These are phyloP conservation scores for Ramularia endophylla DNA, from an alignment of 2,329 filamentous ascomycete genomes.

Conservation along the genomic window DNA sequence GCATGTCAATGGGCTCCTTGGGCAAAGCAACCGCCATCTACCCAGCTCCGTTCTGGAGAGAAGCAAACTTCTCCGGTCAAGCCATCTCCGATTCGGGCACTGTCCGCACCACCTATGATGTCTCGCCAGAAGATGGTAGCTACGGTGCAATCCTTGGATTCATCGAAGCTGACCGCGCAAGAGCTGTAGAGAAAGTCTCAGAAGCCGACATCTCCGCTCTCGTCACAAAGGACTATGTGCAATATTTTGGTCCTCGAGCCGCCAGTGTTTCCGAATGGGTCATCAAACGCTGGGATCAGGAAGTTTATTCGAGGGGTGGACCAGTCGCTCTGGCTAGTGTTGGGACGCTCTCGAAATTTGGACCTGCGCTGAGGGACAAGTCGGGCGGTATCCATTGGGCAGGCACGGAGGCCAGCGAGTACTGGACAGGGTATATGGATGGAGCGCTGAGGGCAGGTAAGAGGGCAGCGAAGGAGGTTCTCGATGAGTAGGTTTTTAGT, in stretches of 20 bases:
- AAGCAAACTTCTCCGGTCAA: slow-evolving; percentile 18
- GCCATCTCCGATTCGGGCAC: slow-evolving; percentile 15
- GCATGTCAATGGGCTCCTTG: slow-evolving; percentile 11
- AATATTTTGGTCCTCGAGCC: slow-evolving; percentile 14
- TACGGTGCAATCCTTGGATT: slow-evolving; percentile 27
- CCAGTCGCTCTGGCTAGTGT: slow-evolving; percentile 21
- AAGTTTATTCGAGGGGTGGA: slow-evolving; percentile 22
- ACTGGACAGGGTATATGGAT: slow-evolving; percentile 26
- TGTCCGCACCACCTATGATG: slow-evolving; percentile 21
- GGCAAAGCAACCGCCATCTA: slow-evolving; percentile 15
- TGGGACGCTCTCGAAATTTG: slow-evolving; percentile 19
- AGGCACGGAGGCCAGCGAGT: slow-evolving; percentile 21
- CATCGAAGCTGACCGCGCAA: slow-evolving; percentile 23
- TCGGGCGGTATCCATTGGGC: slow-evolving; percentile 22
- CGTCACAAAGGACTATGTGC: slow-evolving; percentile 16
- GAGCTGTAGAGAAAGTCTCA: slow-evolving; percentile 16
- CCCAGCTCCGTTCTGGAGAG: slow-evolving; percentile 19
- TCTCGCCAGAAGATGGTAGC: slow-evolving; percentile 15
- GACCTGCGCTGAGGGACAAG: slow-evolving; percentile 11
- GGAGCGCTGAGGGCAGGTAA: slow-evolving; percentile 23
- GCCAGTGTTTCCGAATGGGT: slow-evolving; percentile 15
- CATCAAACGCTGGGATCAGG: slow-evolving; percentile 23
- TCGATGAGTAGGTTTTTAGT: background rate
- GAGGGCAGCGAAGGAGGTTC: slow-evolving; percentile 10
- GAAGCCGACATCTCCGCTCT: slow-evolving; percentile 16